Percentiles rank a stretch among this genome's conserved stretches.
These are phyloP conservation scores for Epichloe gansuensis DNA, from an alignment of 2,329 filamentous ascomycete genomes.

Conservation along the genomic window DNA sequence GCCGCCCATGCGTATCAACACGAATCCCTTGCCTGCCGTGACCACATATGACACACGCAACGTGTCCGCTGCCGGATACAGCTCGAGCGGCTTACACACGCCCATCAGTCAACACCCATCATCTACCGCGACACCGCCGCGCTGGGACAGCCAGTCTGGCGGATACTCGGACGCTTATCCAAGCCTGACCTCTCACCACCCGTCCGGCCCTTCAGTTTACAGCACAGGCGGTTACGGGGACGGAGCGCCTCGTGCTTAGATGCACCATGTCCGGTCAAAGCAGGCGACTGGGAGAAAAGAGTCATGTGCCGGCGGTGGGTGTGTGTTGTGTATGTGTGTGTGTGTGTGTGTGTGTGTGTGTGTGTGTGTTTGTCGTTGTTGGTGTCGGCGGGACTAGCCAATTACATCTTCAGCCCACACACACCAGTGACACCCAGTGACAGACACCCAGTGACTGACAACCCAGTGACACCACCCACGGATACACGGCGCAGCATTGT, in stretches of 20 bases:
- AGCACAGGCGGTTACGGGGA: slow-evolving; percentile 29
- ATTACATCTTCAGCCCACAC: background rate
- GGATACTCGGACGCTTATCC: slow-evolving; percentile 27
- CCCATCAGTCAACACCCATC: slow-evolving; percentile 25
- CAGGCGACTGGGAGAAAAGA: background rate
- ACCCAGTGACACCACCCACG: too few relatives aligned
- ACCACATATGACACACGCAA: slow-evolving; percentile 26
- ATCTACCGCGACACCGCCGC: slow-evolving; percentile 23
- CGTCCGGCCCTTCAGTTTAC: slow-evolving; percentile 26
- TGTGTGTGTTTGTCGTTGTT: too few relatives aligned
- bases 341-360: too few relatives aligned
- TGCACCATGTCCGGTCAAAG: too few relatives aligned
- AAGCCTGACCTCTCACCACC: slow-evolving; percentile 24
- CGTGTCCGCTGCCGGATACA: slow-evolving; percentile 23
- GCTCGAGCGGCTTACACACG: slow-evolving; percentile 26
- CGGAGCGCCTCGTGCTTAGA: slow-evolving; percentile 27
- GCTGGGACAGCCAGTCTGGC: slow-evolving; percentile 28
- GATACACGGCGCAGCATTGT: too few relatives aligned
- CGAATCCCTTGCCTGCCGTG: slow-evolving; percentile 25
- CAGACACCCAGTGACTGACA: background rate
- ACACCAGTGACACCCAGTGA: background rate
- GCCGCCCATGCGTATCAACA: slow-evolving; percentile 23
- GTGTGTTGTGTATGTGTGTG: too few relatives aligned
- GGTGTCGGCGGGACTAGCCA: background rate
- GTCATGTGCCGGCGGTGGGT: background rate